These are phyloP conservation scores for Fraxinus sp. DNA, from an alignment of 305 asterid genomes.

Conservation along the genomic window DNA sequence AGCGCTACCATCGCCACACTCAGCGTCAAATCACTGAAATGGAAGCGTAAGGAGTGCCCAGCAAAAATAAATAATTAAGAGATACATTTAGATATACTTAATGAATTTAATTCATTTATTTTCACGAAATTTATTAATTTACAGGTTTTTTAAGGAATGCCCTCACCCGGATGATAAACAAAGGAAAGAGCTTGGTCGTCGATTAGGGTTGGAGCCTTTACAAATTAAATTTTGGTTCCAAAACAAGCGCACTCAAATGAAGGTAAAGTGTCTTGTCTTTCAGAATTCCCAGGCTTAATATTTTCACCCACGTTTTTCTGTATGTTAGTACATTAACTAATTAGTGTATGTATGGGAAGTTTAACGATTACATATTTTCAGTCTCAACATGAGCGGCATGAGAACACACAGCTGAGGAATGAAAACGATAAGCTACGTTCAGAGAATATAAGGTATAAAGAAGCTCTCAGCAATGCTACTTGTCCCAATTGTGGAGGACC, in stretches of 20 bases:
- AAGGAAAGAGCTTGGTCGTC: slow-evolving; percentile 82
- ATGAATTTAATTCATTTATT: neutral
- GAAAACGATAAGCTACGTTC: slow-evolving; percentile 92
- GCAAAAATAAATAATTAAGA: slow-evolving; percentile 16
- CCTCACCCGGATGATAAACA: slow-evolving; percentile 98
- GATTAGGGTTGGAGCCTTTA: slow-evolving; percentile 66
- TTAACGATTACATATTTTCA: slow-evolving; percentile 23
- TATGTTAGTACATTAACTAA: neutral
- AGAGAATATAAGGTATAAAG: slow-evolving; percentile 78
- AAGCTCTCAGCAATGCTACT: slow-evolving; percentile 70
- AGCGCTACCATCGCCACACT: slow-evolving; percentile 90
- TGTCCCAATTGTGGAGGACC: slow-evolving; percentile 96
- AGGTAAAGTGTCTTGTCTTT: slow-evolving; percentile 37
- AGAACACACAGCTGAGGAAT: slow-evolving; percentile 66
- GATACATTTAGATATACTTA: neutral
- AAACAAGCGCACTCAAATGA: slow-evolving; percentile 94
- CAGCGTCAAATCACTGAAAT: slow-evolving; percentile 87
- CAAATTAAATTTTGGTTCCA: slow-evolving; percentile 96
- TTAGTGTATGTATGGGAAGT: neutral
- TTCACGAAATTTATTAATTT: neutral
- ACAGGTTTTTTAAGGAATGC: slow-evolving; percentile 77
- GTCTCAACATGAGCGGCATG: slow-evolving; percentile 92
- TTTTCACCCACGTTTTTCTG: neutral
- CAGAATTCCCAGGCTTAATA: neutral
- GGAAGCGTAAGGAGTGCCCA: slow-evolving; percentile 57